Evolutionary conservation across 1,284 basidiomycete species (phyloP).

Genomic region (Coniophora puteana): DNA sequence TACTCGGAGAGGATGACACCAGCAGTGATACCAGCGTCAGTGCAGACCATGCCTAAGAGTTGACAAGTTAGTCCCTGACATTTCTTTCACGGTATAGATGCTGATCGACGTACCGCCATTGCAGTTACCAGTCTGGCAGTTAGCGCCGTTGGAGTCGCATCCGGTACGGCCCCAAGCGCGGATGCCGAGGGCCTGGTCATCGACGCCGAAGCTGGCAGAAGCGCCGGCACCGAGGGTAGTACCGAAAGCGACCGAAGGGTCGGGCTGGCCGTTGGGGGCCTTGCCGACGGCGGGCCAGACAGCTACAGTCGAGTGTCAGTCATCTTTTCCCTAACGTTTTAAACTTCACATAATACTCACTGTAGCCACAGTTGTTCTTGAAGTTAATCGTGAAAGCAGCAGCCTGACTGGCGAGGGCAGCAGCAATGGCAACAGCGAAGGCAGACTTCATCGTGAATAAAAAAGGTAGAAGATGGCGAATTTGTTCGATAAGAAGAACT

Average conservation of each 20-base stretch:
- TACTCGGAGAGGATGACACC: too few species aligned
- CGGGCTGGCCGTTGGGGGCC: conserved; percentile 12
- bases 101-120: too few species aligned
- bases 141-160: conserved; percentile 12
- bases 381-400: not conserved
- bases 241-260: conserved; percentile 11
- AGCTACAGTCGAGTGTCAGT: too few species aligned
- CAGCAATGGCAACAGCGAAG: not conserved
- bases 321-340: too few species aligned
- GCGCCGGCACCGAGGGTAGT: conserved; percentile 3
- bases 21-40: too few species aligned
- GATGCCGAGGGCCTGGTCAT: conserved; percentile 10
- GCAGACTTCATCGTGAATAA: not conserved
- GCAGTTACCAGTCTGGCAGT: conserved; percentile 13
- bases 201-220: conserved; percentile 4
- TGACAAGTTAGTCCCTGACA: too few species aligned
- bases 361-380: not conserved
- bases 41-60: too few species aligned
- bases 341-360: too few species aligned
- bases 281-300: conserved; percentile 16
- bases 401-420: not conserved
- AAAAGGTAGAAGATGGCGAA: not conserved
- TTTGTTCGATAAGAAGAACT: too few species aligned
- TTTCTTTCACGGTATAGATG: too few species aligned
- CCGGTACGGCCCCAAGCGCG: conserved; percentile 18